Base-by-base conservation (phyloP, 192 early-diverging fungal species). In the Umbelopsis ramanniana region DNA sequence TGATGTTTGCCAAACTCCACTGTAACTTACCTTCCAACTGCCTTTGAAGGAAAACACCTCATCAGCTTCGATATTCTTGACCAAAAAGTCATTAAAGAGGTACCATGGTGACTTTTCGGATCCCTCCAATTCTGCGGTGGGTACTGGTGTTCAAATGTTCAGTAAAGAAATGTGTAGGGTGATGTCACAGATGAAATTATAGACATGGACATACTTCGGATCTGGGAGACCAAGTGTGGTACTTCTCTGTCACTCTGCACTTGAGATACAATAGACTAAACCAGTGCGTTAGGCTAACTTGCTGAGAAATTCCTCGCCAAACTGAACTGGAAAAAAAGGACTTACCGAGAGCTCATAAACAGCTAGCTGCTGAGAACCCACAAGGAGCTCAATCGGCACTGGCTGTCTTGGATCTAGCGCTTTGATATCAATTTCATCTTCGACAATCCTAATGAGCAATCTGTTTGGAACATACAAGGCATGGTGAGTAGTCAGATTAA, bases 71-170 rank as follows among this genome's bases (percentile, higher is more conserved):
- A 94, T 87, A 6, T 85, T 84, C 66, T 93, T 91, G 1, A 98
- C 97, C 46, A 94, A 82, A 76, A 99, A 99, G 81, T 98, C 96
- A 76, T 99, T 99, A 77, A 99, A 96, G 12, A 97, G 76, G 71
- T 92, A 86, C 97, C 97, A 99, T 35, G 87, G 78, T 29, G 79
- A 60, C 52, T 78, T 74, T 33, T 43, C 57, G 0, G 69, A 70
- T 40, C 47, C 53, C 21, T 85, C 78, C 17, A 77, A 76, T 47
- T 79, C 70, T 19, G 52, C 54, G 15, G 78, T 77, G 60, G 79
- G 70, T 66, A 85, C 85, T 79, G n/a, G 7, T 19, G n/a, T n/a
- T 52, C 22, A 24, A 10, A 70, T 14, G 23, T 50, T 57, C 24
- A 14, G 54, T n/a, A n/a, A n/a, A n/a, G n/a, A n/a, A n/a, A n/a